phyloP scores from a whole-genome alignment of 768 basidiomycete genomes.

The Hericium alpestre region DNA sequence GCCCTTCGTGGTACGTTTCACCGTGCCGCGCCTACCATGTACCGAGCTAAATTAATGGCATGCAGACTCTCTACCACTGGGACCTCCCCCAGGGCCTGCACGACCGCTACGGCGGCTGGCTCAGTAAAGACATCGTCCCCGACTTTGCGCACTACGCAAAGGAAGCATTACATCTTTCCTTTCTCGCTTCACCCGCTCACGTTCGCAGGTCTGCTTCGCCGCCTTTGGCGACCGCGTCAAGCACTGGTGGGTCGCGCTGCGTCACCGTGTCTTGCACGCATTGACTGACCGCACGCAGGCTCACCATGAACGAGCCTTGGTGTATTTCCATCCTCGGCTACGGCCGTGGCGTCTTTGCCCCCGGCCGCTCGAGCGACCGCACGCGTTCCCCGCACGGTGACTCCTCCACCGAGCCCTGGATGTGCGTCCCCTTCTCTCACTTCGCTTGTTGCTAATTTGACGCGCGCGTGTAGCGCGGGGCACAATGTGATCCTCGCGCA shows the following conservation, averaged over 20 bases:
- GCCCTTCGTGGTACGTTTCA: constrained; percentile 50
- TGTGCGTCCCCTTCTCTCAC: constrained; percentile 30
- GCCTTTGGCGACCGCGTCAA: constrained; percentile 69
- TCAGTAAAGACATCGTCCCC: constrained; percentile 58
- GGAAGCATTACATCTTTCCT: constrained; percentile 3
- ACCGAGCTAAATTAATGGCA: not conserved
- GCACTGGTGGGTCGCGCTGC: constrained; percentile 39
- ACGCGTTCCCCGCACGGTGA: constrained; percentile 48
- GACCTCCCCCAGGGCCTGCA: constrained; percentile 68
- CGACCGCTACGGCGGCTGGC: constrained; percentile 67
- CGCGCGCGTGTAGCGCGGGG: constrained; percentile 36
- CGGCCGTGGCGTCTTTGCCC: constrained; percentile 60
- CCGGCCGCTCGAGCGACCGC: constrained; percentile 59
- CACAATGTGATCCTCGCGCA: constrained; percentile 63
- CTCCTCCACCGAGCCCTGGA: constrained; percentile 59
- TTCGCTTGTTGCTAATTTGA: not conserved
- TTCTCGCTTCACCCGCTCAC: constrained; percentile 1
- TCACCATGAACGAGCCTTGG: constrained; percentile 74
- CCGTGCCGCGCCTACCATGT: not conserved
- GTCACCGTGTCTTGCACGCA: constrained; percentile 10
- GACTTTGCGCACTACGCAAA: constrained; percentile 53
- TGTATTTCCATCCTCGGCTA: constrained; percentile 63
- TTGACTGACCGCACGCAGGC: constrained; percentile 24
- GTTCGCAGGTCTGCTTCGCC: constrained; percentile 52
- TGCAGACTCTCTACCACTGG: constrained; percentile 66